Evolutionary conservation across 345 rosid genomes (phyloP).

Genomic region (Murraya paniculata): DNA sequence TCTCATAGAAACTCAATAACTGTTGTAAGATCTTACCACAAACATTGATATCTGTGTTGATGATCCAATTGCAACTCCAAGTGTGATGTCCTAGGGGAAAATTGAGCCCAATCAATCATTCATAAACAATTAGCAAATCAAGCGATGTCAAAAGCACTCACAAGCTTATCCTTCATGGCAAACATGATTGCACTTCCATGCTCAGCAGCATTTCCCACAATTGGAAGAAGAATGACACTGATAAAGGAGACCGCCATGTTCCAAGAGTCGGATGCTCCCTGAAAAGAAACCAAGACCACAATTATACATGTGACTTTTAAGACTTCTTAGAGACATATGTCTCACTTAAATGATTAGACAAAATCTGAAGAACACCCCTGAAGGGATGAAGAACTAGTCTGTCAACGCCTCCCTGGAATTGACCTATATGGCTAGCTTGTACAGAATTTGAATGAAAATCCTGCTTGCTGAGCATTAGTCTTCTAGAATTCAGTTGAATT

Average conservation of each 20-base stretch:
- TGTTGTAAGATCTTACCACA: conserved; percentile 50
- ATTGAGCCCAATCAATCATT: background rate
- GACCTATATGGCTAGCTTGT: background rate
- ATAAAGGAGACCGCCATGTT: conserved; percentile 76
- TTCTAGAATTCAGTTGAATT: background rate
- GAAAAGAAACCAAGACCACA: conserved; percentile 17
- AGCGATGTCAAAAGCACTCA: conserved; percentile 24
- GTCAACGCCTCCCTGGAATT: background rate
- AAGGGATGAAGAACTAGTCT: background rate
- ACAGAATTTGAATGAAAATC: background rate
- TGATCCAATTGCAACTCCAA: conserved; percentile 98
- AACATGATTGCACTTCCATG: conserved; percentile 95
- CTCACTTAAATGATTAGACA: background rate
- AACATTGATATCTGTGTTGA: conserved; percentile 99
- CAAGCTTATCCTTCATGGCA: conserved; percentile 96
- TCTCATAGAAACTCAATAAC: background rate
- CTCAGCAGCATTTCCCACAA: conserved; percentile 95
- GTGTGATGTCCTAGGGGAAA: conserved; percentile 69
- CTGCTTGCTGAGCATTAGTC: background rate
- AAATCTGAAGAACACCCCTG: background rate
- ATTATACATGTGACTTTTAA: background rate
- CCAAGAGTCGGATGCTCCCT: conserved; percentile 87
- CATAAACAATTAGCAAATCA: background rate
- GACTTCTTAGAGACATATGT: background rate
- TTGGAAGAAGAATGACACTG: conserved; percentile 90